Evolutionary conservation across 75 land plant species (phyloP), one percentile per base, ranked within the genome.

Genomic region (Larix kaempferi): DNA sequence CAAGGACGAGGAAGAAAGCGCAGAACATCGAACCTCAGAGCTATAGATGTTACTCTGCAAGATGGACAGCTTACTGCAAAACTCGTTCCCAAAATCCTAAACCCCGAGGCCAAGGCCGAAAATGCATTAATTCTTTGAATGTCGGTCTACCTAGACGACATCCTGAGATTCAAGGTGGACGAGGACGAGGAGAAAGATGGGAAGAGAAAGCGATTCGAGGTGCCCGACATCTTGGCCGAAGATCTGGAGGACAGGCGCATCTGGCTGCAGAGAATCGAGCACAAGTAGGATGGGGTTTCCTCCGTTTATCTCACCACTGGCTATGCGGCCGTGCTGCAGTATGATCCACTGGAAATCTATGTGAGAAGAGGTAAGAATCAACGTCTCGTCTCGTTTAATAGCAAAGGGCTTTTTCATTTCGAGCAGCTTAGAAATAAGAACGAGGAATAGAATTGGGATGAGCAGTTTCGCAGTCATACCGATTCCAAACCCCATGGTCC

Each of bases 401-500:
- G 90, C 21, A 82, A 93, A 78, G 98, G 98, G 7, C 83, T 98
- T 58, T 98, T 98, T 78, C 89, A 93, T 78, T 95, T 98, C 74
- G 98, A 98, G 86, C 92, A 91, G 74, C 80, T 91, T 80, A 82
- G 88, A 73, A 78, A 56, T 79, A 94, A 94, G 83, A 82, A 88
- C 12, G 98, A 94, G 56, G 95, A 85, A 22, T 94, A 92, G 41
- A 84, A 87, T 26, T 98, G 95, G 95, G 91, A 87, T 73, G 99
- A 98, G 85, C 77, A 79, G 49, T 98, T 91, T 73, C 84, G 94
- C 26, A 78, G 83, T 27, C 96, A 95, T 77, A 88, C 88, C 14
- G 99, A 98, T 78, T 78, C 90, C 29, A 81, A 96, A 37, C 99
- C 99, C 5, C 80, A 90, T 76, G 99, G 99, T 2, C 96, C 99